Evolutionary conservation across 306 rosid genomes (phyloP), one percentile per base, ranked within the genome.

Genomic region (Fragaria ananassa): DNA sequence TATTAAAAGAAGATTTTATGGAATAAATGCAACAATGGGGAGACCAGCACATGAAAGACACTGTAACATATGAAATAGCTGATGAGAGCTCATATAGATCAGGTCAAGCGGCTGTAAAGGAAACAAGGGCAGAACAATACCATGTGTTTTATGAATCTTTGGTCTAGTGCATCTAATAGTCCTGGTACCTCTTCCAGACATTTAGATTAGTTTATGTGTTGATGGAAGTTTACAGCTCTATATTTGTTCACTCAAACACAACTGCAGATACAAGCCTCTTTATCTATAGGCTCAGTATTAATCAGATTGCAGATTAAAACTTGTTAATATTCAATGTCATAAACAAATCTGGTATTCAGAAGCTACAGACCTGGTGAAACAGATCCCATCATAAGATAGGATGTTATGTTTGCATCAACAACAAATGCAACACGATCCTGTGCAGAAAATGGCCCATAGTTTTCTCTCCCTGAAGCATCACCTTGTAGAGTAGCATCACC

Each of bases 371-470:
- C 98, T 83, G 97, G 98, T 83, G 98, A 93, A 87, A 93, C 97
- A 76, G 98, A 93, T 29, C 98, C 98, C 97, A 91, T 93, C 97
- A 93, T 93, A 72, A 93, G 98, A 84, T 93, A 93, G 75, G 98
- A 93, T 73, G 98, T 93, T 83, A 93, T 91, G 82, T 90, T 93
- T 54, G 98, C 98, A 84, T 93, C 98, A 79, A 93, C 96, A 66
- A 93, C 83, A 86, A 93, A 91, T 73, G 98, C 97, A 81, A 93
- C 94, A 54, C 90, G 94, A 54, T 85, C 85, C 76, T 85, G 74
- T 53, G 82, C 67, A 78, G 90, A 93, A 84, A 83, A 83, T 46
- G 81, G 76, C 47, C 87, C 92, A 71, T 50, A 10, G 78, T 85
- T 88, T 66, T 85, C 96, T 73, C 86, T 78, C 83, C 85, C 83